Evolutionary conservation across 2,329 filamentous ascomycete genomes (phyloP).

Genomic region (Cladosporium sphaerospermum): DNA sequence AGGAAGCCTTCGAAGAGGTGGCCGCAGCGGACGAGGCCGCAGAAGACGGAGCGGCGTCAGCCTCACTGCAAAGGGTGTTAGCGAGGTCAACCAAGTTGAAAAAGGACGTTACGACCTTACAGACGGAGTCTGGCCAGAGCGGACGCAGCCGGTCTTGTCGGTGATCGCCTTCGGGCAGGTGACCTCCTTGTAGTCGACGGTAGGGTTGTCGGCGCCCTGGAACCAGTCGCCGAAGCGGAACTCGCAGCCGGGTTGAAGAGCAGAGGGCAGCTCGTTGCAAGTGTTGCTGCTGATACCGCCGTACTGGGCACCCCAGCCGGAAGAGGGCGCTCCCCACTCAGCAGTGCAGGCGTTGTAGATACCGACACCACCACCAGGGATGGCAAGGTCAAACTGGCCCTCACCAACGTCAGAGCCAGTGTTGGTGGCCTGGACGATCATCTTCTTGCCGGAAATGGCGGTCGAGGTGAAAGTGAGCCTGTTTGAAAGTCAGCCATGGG

Average conservation of each 20-base stretch:
- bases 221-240: constrained; percentile 61
- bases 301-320: constrained; percentile 53
- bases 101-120: constrained; percentile 1
- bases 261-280: constrained; percentile 49
- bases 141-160: constrained; percentile 38
- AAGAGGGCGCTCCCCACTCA: constrained; percentile 39
- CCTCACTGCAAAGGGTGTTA: constrained; percentile 5
- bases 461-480: constrained; percentile 52
- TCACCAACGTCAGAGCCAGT: constrained; percentile 52
- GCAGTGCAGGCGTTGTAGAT: constrained; percentile 42
- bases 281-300: constrained; percentile 49
- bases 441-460: constrained; percentile 52
- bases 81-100: neutral
- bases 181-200: constrained; percentile 50
- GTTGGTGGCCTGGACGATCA: constrained; percentile 60
- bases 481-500: neutral
- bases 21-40: constrained; percentile 9
- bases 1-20: constrained; percentile 6
- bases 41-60: constrained; percentile 1
- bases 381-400: constrained; percentile 55
- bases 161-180: constrained; percentile 49
- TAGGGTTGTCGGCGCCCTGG: constrained; percentile 36
- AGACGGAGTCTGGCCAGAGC: constrained; percentile 20
- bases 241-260: constrained; percentile 52
- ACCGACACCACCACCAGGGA: constrained; percentile 50